A percentile compares a stretch with the other conserved stretches of the same genome.
These are phyloP conservation scores for Cyberlindnera saturnus DNA, from an alignment of 805 yeast genomes.

Conservation along the genomic window DNA sequence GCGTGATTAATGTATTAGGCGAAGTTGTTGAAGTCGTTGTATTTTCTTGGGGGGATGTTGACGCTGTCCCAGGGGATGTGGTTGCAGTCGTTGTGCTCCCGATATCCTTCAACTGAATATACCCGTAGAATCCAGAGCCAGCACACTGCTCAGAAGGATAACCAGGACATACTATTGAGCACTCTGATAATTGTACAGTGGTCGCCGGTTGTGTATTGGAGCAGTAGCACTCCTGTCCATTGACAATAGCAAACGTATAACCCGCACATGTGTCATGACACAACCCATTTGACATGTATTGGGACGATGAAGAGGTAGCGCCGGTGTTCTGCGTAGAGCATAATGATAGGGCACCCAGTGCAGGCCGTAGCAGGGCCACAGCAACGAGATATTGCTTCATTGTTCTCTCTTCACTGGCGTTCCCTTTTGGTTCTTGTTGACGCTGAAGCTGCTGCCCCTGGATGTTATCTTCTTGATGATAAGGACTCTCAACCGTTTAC, in stretches of 20 bases:
- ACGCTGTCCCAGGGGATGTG: constrained; percentile 15
- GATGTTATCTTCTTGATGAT: too few relatives aligned
- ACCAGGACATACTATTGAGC: constrained; percentile 38
- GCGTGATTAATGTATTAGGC: constrained; percentile 3
- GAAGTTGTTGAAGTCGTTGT: constrained; percentile 7
- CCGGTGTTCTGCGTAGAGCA: constrained; percentile 20
- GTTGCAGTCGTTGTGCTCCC: constrained; percentile 12
- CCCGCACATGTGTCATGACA: constrained; percentile 34
- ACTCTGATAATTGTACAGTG: constrained; percentile 29
- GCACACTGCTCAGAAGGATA: constrained; percentile 35
- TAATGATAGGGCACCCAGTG: constrained; percentile 6
- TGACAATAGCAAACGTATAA: constrained; percentile 44
- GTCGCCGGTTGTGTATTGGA: constrained; percentile 32
- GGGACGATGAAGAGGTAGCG: constrained; percentile 8
- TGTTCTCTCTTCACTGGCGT: too few relatives aligned
- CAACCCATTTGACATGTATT: constrained; percentile 35
- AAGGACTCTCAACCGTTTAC: too few relatives aligned
- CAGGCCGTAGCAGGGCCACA: background rate
- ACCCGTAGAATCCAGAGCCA: constrained; percentile 35
- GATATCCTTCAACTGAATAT: constrained; percentile 25
- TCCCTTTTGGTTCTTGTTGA: too few relatives aligned
- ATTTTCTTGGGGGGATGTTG: constrained; percentile 9
- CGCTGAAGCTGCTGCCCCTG: too few relatives aligned
- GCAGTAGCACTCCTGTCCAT: constrained; percentile 36
- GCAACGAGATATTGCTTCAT: too few relatives aligned